Conservation (phyloP, 495 filamentous ascomycete genomes). For the Lasiosphaeria ovina region DNA sequence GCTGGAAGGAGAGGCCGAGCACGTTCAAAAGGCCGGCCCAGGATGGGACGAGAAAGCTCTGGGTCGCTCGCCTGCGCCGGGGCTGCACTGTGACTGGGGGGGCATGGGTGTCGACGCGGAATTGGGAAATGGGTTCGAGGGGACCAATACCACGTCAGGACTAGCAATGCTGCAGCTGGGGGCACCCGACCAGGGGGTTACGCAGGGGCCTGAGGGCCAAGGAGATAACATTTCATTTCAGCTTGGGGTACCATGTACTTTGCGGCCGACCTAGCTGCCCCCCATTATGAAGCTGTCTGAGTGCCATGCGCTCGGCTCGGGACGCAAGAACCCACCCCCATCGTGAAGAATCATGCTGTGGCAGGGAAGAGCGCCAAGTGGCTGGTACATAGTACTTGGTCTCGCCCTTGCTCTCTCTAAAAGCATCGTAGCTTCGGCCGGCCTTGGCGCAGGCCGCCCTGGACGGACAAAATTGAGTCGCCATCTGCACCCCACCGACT, state of each 20-base stretch:
- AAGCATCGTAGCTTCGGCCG: slow-evolving; percentile 7
- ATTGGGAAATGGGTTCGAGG: slow-evolving; percentile 34
- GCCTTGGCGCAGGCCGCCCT: slow-evolving; percentile 7
- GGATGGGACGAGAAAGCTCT: slow-evolving; percentile 5
- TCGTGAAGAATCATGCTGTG: not conserved
- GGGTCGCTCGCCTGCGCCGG: slow-evolving; percentile 4
- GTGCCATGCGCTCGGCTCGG: not conserved
- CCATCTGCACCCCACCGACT: slow-evolving; percentile 7
- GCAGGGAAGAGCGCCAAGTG: not conserved
- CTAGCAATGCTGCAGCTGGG: slow-evolving; percentile 22
- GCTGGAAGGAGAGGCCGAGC: slow-evolving; percentile 19
- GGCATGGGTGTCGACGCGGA: slow-evolving; percentile 16
- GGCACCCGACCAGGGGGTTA: slow-evolving; percentile 24
- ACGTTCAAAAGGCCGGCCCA: slow-evolving; percentile 9
- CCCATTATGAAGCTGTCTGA: not conserved
- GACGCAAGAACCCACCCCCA: not conserved
- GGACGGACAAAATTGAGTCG: not conserved
- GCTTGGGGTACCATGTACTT: slow-evolving; percentile 13
- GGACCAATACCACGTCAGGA: slow-evolving; percentile 23
- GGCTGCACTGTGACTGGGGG: slow-evolving; percentile 11
- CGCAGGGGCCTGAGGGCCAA: slow-evolving; percentile 23
- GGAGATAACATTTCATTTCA: slow-evolving; percentile 26
- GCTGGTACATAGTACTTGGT: slow-evolving; percentile 10
- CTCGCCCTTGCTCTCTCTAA: not conserved
- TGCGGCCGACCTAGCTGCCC: not conserved